Percentiles rank a stretch among this genome's conserved stretches.
phyloP scores from a whole-genome alignment of 805 yeast genomes.

The Zygotorulaspora danielsina region DNA sequence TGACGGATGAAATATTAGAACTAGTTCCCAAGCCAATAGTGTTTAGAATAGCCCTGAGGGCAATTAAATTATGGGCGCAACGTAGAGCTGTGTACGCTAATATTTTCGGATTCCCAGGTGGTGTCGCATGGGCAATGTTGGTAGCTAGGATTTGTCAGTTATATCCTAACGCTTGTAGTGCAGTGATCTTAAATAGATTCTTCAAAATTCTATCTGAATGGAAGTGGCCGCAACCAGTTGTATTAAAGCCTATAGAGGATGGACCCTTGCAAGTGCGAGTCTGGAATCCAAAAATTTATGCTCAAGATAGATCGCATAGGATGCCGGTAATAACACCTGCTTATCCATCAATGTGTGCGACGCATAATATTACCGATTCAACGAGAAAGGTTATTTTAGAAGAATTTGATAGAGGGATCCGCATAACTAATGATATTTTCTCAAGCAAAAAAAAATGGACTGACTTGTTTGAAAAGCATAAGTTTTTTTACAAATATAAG shows the following conservation, averaged over 20 bases:
- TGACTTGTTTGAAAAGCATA: slow-evolving; percentile 71
- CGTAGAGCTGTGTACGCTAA: slow-evolving; percentile 91
- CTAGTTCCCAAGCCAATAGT: slow-evolving; percentile 91
- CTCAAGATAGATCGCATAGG: slow-evolving; percentile 81
- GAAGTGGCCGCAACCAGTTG: slow-evolving; percentile 98
- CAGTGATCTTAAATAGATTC: slow-evolving; percentile 85
- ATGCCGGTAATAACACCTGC: slow-evolving; percentile 99
- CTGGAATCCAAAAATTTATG: slow-evolving; percentile 92
- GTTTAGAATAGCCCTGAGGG: slow-evolving; percentile 86
- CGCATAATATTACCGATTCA: slow-evolving; percentile 88
- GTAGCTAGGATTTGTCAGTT: slow-evolving; percentile 97
- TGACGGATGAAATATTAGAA: slow-evolving; percentile 86
- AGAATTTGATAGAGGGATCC: slow-evolving; percentile 77
- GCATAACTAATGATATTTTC: slow-evolving; percentile 63
- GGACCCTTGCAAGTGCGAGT: slow-evolving; percentile 95
- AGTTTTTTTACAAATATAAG: slow-evolving; percentile 78
- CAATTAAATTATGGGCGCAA: slow-evolving; percentile 96
- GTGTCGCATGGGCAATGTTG: slow-evolving; percentile 99
- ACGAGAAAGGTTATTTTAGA: slow-evolving; percentile 75
- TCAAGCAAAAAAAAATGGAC: slow-evolving; percentile 65
- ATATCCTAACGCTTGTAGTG: slow-evolving; percentile 93
- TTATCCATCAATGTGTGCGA: slow-evolving; percentile 89
- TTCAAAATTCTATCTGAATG: slow-evolving; percentile 82
- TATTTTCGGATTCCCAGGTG: slow-evolving; percentile 97
- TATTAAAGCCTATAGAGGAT: slow-evolving; percentile 88